Evolutionary conservation across 1,139 yeast genomes (phyloP).

Genomic region (Meyerozyma carpophila): DNA sequence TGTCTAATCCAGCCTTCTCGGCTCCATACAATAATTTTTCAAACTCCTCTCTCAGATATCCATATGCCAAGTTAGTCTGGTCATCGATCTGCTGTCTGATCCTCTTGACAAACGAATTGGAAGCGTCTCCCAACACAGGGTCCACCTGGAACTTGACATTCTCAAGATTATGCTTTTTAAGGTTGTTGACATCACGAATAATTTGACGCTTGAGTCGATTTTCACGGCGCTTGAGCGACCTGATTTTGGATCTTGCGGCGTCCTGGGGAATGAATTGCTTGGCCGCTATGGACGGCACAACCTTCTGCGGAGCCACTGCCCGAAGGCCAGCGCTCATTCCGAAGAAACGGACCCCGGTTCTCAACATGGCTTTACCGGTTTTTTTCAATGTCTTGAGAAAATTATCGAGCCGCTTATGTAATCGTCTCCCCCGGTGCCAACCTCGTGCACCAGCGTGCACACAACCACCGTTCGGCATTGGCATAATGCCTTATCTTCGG

Average conservation of each 20-base stretch:
- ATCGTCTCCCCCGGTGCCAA: not conserved
- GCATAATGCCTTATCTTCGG: slow-evolving; percentile 3
- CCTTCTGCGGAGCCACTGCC: not conserved
- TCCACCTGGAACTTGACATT: slow-evolving; percentile 40
- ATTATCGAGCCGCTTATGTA: not conserved
- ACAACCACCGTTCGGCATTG: not conserved
- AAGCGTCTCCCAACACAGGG: slow-evolving; percentile 74
- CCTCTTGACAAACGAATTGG: slow-evolving; percentile 66
- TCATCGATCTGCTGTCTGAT: slow-evolving; percentile 54
- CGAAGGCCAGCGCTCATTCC: not conserved
- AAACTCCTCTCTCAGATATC: slow-evolving; percentile 57
- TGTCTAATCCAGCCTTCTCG: slow-evolving; percentile 38
- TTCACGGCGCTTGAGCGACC: slow-evolving; percentile 36
- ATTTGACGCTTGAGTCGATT: slow-evolving; percentile 39
- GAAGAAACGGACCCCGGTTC: slow-evolving; percentile 4
- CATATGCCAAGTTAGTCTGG: slow-evolving; percentile 55
- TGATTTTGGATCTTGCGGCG: slow-evolving; percentile 27
- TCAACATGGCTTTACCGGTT: slow-evolving; percentile 3
- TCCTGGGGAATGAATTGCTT: slow-evolving; percentile 12
- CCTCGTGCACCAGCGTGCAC: not conserved
- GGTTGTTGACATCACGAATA: slow-evolving; percentile 41
- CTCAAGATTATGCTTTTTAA: slow-evolving; percentile 31
- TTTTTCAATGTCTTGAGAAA: not conserved
- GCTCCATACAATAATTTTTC: slow-evolving; percentile 79
- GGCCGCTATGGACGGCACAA: slow-evolving; percentile 1